These are phyloP conservation scores for Schizosaccharomyces japonicus DNA, from an alignment of 805 yeast species.

Conservation along the genomic window DNA sequence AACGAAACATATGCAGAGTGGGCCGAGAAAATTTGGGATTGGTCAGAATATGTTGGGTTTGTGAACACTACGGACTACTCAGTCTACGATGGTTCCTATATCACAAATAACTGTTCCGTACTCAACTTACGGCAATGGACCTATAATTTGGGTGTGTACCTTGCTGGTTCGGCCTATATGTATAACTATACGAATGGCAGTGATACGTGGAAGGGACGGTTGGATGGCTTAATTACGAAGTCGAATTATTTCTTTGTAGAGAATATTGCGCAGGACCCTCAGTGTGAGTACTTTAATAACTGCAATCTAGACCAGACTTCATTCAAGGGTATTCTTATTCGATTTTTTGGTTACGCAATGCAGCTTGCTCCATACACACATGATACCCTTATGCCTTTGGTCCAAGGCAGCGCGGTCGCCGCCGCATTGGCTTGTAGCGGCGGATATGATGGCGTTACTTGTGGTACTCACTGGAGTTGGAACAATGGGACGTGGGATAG, in stretches of 20 bases:
- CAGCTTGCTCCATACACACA: constrained; percentile 32
- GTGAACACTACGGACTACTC: constrained; percentile 16
- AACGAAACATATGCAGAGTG: constrained; percentile 51
- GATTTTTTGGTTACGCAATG: constrained; percentile 41
- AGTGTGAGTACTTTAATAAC: constrained; percentile 32
- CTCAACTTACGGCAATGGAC: constrained; percentile 42
- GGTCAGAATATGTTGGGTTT: constrained; percentile 33
- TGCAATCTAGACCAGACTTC: constrained; percentile 58
- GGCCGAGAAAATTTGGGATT: constrained; percentile 50
- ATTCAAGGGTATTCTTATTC: constrained; percentile 44
- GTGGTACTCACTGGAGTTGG: constrained; percentile 50
- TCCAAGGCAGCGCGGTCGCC: constrained; percentile 33
- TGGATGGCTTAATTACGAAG: constrained; percentile 23
- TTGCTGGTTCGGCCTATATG: constrained; percentile 46
- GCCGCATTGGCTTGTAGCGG: constrained; percentile 67
- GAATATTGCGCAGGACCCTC: constrained; percentile 41
- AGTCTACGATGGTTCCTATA: constrained; percentile 45
- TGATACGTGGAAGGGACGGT: constrained; percentile 31
- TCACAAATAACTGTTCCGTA: constrained; percentile 21
- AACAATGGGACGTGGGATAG: constrained; percentile 33
- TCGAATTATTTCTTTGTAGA: constrained; percentile 28
- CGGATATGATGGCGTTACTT: constrained; percentile 56
- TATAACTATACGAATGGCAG: constrained; percentile 36
- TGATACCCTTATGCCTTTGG: constrained; percentile 22
- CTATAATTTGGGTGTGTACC: constrained; percentile 45